These are phyloP conservation scores for Salvia hispanica DNA, from an alignment of 257 asterid genomes.

Conservation along the genomic window DNA sequence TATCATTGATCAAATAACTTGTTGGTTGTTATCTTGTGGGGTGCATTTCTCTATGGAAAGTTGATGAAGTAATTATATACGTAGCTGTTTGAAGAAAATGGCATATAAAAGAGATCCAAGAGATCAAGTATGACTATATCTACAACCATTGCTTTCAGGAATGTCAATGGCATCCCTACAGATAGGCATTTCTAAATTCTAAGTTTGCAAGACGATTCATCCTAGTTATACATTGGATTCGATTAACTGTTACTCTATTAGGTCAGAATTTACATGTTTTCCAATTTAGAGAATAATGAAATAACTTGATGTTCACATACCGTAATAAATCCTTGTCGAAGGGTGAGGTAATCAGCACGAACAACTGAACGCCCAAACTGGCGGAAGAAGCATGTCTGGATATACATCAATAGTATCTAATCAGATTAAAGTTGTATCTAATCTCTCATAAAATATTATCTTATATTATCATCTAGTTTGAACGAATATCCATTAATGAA, in stretches of 20 bases:
- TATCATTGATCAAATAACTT: slow-evolving; percentile 6
- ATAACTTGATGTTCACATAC: slow-evolving; percentile 45
- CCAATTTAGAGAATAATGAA: slow-evolving; percentile 1
- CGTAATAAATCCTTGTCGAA: slow-evolving; percentile 92
- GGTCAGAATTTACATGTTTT: neutral
- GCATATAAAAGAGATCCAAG: neutral
- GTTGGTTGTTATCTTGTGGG: neutral
- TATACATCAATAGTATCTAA: slow-evolving; percentile 25
- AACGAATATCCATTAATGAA: neutral
- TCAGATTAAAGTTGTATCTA: slow-evolving; percentile 18
- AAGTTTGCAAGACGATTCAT: neutral
- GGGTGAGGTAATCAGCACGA: slow-evolving; percentile 93
- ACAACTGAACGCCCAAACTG: slow-evolving; percentile 95
- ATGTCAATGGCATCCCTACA: neutral
- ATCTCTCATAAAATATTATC: slow-evolving; percentile 17
- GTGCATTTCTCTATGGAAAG: neutral
- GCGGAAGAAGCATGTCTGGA: slow-evolving; percentile 92
- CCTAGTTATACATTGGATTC: neutral
- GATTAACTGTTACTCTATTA: neutral
- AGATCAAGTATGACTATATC: neutral
- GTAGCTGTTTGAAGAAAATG: neutral
- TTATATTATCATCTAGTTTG: neutral
- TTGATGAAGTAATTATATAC: neutral
- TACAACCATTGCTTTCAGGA: neutral
- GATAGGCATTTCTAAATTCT: neutral